Evolutionary conservation across 2,329 filamentous ascomycete genomes (phyloP), one percentile per base, ranked within the genome.

Genomic region (Talaromyces sp.): DNA sequence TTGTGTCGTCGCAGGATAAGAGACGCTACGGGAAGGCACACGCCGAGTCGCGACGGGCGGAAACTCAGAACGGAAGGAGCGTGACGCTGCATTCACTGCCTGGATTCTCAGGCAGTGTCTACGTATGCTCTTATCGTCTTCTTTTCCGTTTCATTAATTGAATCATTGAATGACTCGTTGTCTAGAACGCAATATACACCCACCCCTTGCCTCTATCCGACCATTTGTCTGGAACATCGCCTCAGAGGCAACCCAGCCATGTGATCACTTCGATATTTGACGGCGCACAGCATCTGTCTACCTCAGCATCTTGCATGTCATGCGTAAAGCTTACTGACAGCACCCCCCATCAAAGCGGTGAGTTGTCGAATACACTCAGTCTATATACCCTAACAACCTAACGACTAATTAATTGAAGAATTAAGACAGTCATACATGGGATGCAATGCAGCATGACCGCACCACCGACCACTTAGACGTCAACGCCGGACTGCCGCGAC

Each of bases 41-140:
- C n/a, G 19, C 43, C 45, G 43, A 61, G 59, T 61, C 59, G 59
- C 59, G 59, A 61, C 59, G 29, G 59, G n/a, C 43, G 56, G 56
- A n/a, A 47, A 22, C 43, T 10, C 17, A 8, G 43, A 47, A 47
- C 6, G 47, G 47, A 61, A 45, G 59, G 15, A 60, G 58, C 56
- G 34, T 29, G 27, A 36, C n/a, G 10, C 5, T 31, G 34, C 11
- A 7, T 13, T n/a, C 2, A 5, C 45, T 61, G 59, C 59, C 59
- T 61, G 8, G 47, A 11, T 43, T 36, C 15, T 59, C 56, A 40
- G 53, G 53, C 53, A 56, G 51, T 2, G 3, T 19, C 17, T 13
- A 54, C 27, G 17, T 56, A 36, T 36, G 19, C 53, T 58, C 13
- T 40, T 43, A 40, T 58, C 34, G 38, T 34, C 10, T 17, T 47